Evolutionary conservation across 2,329 filamentous ascomycete species (phyloP).

Genomic region (Phialophora verrucosa): DNA sequence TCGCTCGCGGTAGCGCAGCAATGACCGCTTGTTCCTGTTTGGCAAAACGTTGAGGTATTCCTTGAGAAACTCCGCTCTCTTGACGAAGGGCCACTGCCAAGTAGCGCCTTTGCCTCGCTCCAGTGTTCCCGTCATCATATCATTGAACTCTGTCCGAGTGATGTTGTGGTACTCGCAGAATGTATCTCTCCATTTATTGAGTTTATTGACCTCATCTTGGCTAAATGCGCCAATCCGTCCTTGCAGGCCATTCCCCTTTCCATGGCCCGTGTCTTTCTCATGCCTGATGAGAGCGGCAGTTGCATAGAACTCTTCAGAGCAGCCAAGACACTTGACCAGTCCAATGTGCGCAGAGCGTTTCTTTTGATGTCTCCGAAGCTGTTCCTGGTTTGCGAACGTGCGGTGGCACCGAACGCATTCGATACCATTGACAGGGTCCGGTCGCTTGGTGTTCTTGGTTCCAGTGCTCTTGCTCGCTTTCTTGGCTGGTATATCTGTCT

Average conservation of each 20-base stretch:
- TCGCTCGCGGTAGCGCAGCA: slow-evolving; percentile 51
- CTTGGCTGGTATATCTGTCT: background rate
- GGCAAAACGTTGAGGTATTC: slow-evolving; percentile 46
- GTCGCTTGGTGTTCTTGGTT: slow-evolving; percentile 3
- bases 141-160: slow-evolving; percentile 36
- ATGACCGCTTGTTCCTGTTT: slow-evolving; percentile 46
- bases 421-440: background rate
- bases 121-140: slow-evolving; percentile 39
- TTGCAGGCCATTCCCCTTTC: slow-evolving; percentile 20
- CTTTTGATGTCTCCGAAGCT: slow-evolving; percentile 23
- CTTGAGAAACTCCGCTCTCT: slow-evolving; percentile 47
- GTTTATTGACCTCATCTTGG: slow-evolving; percentile 30
- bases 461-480: slow-evolving; percentile 1
- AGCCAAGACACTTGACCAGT: slow-evolving; percentile 22
- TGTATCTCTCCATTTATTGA: slow-evolving; percentile 34
- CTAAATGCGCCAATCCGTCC: slow-evolving; percentile 34
- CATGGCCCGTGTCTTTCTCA: slow-evolving; percentile 32
- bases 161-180: slow-evolving; percentile 38
- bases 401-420: slow-evolving; percentile 30
- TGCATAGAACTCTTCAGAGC: slow-evolving; percentile 27
- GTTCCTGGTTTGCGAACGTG: slow-evolving; percentile 13
- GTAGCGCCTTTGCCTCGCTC: slow-evolving; percentile 13
- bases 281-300: slow-evolving; percentile 26
- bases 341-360: slow-evolving; percentile 22
- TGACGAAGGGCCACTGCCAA: slow-evolving; percentile 36